phyloP scores from a whole-genome alignment of 2,329 filamentous ascomycete species.

The Coniochaeta sp. region DNA sequence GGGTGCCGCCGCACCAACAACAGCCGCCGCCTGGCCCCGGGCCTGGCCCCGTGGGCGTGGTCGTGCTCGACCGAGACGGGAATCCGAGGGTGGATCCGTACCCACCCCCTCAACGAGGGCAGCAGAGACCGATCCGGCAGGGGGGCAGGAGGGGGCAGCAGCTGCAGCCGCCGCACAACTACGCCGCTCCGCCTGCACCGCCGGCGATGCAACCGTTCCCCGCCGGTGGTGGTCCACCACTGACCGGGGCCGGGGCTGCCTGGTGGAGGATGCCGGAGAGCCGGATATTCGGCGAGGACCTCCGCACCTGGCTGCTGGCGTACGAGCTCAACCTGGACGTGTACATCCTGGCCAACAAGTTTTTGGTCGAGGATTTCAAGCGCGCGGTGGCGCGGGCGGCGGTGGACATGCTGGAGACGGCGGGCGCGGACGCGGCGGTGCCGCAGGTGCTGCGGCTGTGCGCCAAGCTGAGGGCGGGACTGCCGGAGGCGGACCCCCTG shows the following conservation, averaged over 20 bases:
- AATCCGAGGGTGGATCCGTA: slow-evolving; percentile 6
- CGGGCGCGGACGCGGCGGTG: slow-evolving; percentile 32
- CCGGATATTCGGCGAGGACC: slow-evolving; percentile 35
- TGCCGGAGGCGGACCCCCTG: slow-evolving; percentile 33
- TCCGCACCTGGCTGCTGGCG: slow-evolving; percentile 37
- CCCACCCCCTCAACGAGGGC: slow-evolving; percentile 6
- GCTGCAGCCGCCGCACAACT: too few species aligned
- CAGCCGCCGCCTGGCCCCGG: slow-evolving; percentile 6
- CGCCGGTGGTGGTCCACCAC: slow-evolving; percentile 1
- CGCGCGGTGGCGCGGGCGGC: slow-evolving; percentile 29
- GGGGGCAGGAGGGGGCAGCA: slow-evolving; percentile 4
- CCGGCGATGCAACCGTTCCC: slow-evolving; percentile 2
- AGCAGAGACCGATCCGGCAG: slow-evolving; percentile 1
- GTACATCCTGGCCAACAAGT: slow-evolving; percentile 41
- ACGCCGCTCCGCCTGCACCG: slow-evolving; percentile 3
- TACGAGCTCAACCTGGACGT: slow-evolving; percentile 40
- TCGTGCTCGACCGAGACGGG: slow-evolving; percentile 10
- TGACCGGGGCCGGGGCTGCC: slow-evolving; percentile 4
- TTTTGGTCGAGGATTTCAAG: slow-evolving; percentile 38
- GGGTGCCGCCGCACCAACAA: slow-evolving; percentile 20
- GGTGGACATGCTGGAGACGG: slow-evolving; percentile 38
- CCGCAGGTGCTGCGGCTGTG: slow-evolving; percentile 36
- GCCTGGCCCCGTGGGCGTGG: slow-evolving; percentile 6
- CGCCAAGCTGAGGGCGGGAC: slow-evolving; percentile 31
- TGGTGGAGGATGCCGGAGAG: slow-evolving; percentile 10